These are phyloP conservation scores for Moelleriella libera DNA, from an alignment of 2,329 filamentous ascomycete genomes.

Conservation along the genomic window DNA sequence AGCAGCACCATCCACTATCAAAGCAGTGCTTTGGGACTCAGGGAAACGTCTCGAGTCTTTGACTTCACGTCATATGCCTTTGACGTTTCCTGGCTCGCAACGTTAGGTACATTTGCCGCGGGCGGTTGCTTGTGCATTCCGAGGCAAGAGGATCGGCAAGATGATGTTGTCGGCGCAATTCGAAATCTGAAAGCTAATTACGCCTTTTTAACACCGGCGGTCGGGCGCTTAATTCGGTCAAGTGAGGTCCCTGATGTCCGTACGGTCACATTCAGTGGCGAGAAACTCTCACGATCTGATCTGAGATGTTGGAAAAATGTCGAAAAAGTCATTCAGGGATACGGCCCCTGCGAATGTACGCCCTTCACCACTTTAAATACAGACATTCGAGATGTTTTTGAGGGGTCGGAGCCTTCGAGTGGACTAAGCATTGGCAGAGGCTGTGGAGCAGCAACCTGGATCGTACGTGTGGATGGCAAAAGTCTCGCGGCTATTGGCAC, in stretches of 20 bases:
- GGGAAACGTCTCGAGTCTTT: constrained; percentile 2
- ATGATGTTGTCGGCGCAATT: constrained; percentile 26
- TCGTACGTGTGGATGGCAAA: constrained; percentile 13
- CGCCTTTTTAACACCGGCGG: constrained; percentile 24
- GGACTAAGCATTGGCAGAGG: neutral
- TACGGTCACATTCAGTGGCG: neutral
- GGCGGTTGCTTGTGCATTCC: constrained; percentile 7
- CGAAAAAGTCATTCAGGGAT: constrained; percentile 17
- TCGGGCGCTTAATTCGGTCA: constrained; percentile 1
- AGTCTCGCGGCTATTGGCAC: constrained; percentile 12
- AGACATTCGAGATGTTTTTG: too few relatives aligned
- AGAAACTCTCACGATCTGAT: neutral
- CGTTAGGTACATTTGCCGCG: constrained; percentile 2
- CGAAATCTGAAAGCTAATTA: constrained; percentile 24
- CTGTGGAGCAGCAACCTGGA: constrained; percentile 9
- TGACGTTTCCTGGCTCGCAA: constrained; percentile 4
- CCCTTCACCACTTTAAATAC: constrained; percentile 2
- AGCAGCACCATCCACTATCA: constrained; percentile 3
- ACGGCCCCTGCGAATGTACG: constrained; percentile 9
- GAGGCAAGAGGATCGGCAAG: constrained; percentile 34
- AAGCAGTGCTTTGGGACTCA: neutral
- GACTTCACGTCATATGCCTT: constrained; percentile 6
- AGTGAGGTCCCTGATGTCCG: neutral
- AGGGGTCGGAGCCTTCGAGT: neutral
- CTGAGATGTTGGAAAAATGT: neutral